Evolutionary conservation across 352 stramenopile species (phyloP), one percentile per base, ranked within the genome.

Genomic region (Thraustochytrium striatum): DNA sequence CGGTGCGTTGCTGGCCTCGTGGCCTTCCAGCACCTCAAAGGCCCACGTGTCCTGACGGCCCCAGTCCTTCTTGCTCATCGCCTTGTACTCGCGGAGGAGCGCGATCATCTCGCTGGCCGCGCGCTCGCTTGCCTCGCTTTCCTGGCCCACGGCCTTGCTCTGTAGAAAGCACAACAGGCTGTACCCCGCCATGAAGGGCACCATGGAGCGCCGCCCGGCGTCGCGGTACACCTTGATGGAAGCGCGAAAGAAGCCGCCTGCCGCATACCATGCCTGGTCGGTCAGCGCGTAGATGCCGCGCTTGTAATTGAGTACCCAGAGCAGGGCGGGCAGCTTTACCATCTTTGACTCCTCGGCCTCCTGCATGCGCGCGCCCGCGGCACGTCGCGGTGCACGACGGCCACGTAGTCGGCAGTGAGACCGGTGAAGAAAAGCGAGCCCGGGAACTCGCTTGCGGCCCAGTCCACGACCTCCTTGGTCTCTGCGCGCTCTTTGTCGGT

Each of bases 261-360:
- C 55, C 33, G 25, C 25, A 13, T 9, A 13, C 25, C 25, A 62
- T 13, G 25, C 25, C 25, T 25, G 9, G 9, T 62, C 55, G 9
- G 55, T 62, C 9, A 62, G 55, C 9, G 25, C 55, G 55, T 62
- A 62, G 16, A 62, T 36, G 8, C 55, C 55, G 55, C 55, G 55
- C 55, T 62, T 62, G 32, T 62, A 62, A n/a, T 62, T 62, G 55
- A 62, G 55, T 36, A 36, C 55, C 55, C 55, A 62, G 8, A 16
- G 8, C 9, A 62, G 32, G 9, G 55, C 55, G 25, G 25, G 25
- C 9, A 62, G 55, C 25, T 62, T 36, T 9, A 9, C 25, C 33
- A 36, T 36, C n/a, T n/a, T n/a, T n/a, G n/a, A n/a, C 25, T 62
- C 25, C 25, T 9, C 9, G 9, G 55, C 55, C 25, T 30, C 55